phyloP scores from a whole-genome alignment of 2,329 filamentous ascomycete species.

The Apiospora rasikravindrae region DNA sequence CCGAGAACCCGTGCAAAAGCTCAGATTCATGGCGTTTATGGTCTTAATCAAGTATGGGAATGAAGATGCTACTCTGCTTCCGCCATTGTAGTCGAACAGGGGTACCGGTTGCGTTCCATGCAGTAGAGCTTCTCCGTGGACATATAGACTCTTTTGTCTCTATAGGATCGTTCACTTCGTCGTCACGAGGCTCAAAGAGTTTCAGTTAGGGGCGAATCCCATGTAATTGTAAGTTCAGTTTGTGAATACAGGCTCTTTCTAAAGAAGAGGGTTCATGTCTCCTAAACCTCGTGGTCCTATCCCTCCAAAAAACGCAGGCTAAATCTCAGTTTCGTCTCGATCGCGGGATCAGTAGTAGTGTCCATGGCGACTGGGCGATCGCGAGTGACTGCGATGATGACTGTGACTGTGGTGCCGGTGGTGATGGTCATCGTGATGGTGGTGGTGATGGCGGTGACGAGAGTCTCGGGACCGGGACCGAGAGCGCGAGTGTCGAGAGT shows the following conservation, averaged over 20 bases:
- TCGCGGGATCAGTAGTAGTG: background rate
- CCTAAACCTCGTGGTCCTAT: background rate
- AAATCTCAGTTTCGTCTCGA: background rate
- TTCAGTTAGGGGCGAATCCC: background rate
- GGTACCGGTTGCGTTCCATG: too few relatives aligned
- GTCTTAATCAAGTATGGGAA: too few relatives aligned
- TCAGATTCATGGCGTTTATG: too few relatives aligned
- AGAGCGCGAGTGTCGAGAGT: background rate
- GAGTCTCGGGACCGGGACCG: conserved; percentile 7
- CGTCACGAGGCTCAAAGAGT: conserved; percentile 16
- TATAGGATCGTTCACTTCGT: conserved; percentile 34
- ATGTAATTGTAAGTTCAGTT: background rate
- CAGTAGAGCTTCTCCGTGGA: too few relatives aligned
- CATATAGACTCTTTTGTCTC: conserved; percentile 62
- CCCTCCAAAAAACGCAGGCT: too few relatives aligned
- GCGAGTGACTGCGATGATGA: background rate
- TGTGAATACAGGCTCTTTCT: background rate
- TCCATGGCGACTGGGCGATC: background rate
- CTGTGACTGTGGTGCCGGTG: background rate
- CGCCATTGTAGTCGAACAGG: too few relatives aligned
- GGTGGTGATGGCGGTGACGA: conserved; percentile 23
- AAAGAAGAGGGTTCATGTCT: too few relatives aligned
- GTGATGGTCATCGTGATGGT: conserved; percentile 20
- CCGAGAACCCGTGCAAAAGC: too few relatives aligned
- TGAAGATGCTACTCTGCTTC: too few relatives aligned